These are phyloP conservation scores for Xylaria sp. DNA, from an alignment of 2,329 filamentous ascomycete species.

Conservation along the genomic window DNA sequence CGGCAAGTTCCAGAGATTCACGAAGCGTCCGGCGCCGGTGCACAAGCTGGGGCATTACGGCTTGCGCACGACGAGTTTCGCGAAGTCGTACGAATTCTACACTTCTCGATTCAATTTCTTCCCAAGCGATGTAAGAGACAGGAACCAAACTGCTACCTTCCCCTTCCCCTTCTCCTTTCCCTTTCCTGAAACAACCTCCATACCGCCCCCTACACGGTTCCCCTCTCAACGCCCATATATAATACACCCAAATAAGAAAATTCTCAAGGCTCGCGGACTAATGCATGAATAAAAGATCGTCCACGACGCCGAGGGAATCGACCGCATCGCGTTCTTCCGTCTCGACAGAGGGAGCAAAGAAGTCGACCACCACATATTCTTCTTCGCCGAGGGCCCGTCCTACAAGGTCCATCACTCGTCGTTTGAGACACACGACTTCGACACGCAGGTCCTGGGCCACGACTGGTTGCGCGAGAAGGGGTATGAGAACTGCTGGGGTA, in stretches of 20 bases:
- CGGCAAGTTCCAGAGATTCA: slow-evolving; percentile 64
- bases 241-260: neutral
- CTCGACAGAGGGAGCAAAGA: slow-evolving; percentile 57
- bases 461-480: slow-evolving; percentile 72
- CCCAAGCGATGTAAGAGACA: slow-evolving; percentile 58
- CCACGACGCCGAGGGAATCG: slow-evolving; percentile 53
- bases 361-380: slow-evolving; percentile 64
- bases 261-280: slow-evolving; percentile 6
- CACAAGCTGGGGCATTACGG: slow-evolving; percentile 68
- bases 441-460: slow-evolving; percentile 76
- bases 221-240: neutral
- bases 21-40: slow-evolving; percentile 59
- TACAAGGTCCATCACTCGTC: slow-evolving; percentile 73
- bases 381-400: slow-evolving; percentile 59
- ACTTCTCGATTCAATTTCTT: slow-evolving; percentile 61
- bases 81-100: slow-evolving; percentile 62
- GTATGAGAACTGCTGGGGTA: slow-evolving; percentile 75
- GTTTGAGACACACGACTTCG: slow-evolving; percentile 78
- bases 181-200: neutral
- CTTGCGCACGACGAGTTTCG: slow-evolving; percentile 63
- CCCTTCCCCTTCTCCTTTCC: too few relatives aligned
- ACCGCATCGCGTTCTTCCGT: slow-evolving; percentile 59
- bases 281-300: slow-evolving; percentile 46
- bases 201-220: neutral
- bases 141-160: too few relatives aligned